A percentile compares a stretch with the other conserved stretches of the same genome.
Evolutionary conservation across 495 filamentous ascomycete species (phyloP).

Genomic region (Hypoxylon lenormandii): DNA sequence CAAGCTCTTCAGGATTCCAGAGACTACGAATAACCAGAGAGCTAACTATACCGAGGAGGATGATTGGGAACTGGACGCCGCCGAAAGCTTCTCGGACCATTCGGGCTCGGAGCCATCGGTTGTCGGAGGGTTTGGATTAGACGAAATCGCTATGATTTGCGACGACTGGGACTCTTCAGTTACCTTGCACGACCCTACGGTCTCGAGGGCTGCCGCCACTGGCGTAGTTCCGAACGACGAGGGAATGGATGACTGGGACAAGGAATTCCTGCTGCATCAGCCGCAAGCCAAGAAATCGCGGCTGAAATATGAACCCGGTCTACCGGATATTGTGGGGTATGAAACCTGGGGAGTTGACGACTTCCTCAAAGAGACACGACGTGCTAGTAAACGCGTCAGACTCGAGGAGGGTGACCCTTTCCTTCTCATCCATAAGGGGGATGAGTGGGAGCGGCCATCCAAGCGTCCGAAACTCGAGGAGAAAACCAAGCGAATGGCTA

Average conservation of each 20-base stretch:
- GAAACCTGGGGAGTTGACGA: conserved; percentile 62
- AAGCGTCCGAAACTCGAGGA: conserved; percentile 59
- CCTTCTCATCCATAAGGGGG: conserved; percentile 76
- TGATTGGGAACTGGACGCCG: conserved; percentile 58
- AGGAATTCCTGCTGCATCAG: conserved; percentile 57
- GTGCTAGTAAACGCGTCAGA: conserved; percentile 76
- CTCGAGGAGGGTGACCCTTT: conserved; percentile 93
- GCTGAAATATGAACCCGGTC: conserved; percentile 52
- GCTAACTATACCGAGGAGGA: conserved; percentile 69
- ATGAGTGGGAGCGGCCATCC: conserved; percentile 65
- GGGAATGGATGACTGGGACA: conserved; percentile 68
- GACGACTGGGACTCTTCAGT: conserved; percentile 81
- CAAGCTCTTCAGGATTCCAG: conserved; percentile 77
- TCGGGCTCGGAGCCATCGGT: conserved; percentile 66
- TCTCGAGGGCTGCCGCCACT: conserved; percentile 16
- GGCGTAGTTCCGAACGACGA: conserved; percentile 50
- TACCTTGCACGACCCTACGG: conserved; percentile 45
- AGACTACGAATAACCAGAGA: conserved; percentile 64
- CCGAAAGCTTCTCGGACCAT: conserved; percentile 57
- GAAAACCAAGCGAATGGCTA: conserved; percentile 67
- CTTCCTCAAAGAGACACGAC: conserved; percentile 71
- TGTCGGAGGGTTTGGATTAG: conserved; percentile 75
- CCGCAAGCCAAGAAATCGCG: conserved; percentile 56
- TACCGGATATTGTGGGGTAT: conserved; percentile 58
- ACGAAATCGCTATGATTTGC: conserved; percentile 82